These are phyloP conservation scores for Triangularia setosa DNA, from an alignment of 2,329 filamentous ascomycete species.

Conservation along the genomic window DNA sequence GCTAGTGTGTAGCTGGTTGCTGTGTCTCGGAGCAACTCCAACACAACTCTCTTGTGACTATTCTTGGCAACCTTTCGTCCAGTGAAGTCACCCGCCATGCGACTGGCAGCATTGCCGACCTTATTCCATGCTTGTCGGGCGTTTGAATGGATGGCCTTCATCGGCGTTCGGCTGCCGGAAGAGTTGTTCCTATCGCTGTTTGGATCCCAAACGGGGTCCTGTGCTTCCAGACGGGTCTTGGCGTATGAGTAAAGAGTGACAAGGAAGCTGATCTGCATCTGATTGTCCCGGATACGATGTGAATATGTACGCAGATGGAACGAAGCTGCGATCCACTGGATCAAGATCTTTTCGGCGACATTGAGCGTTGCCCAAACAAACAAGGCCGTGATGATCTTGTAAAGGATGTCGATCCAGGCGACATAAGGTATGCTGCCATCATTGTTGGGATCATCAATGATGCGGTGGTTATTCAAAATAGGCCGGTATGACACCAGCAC, in stretches of 20 bases:
- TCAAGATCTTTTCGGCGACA: slow-evolving; percentile 86
- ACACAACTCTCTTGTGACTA: slow-evolving; percentile 76
- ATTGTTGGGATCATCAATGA: slow-evolving; percentile 33
- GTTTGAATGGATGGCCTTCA: slow-evolving; percentile 67
- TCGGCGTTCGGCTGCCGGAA: slow-evolving; percentile 67
- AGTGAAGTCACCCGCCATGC: slow-evolving; percentile 87
- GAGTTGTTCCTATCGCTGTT: slow-evolving; percentile 31
- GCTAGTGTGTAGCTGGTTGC: slow-evolving; percentile 77
- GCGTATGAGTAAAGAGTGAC: slow-evolving; percentile 63
- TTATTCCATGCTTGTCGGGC: slow-evolving; percentile 73
- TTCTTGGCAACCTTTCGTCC: slow-evolving; percentile 63
- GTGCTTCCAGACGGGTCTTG: slow-evolving; percentile 64
- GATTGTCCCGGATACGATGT: slow-evolving; percentile 76
- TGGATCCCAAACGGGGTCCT: slow-evolving; percentile 47
- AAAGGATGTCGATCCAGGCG: slow-evolving; percentile 71
- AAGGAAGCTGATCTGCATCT: slow-evolving; percentile 70
- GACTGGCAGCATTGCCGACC: slow-evolving; percentile 80
- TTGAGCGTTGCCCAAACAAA: slow-evolving; percentile 79
- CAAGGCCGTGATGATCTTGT: slow-evolving; percentile 82
- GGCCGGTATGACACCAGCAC: slow-evolving; percentile 82
- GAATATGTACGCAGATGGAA: slow-evolving; percentile 91
- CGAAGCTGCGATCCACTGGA: slow-evolving; percentile 89
- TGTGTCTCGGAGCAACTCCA: slow-evolving; percentile 70
- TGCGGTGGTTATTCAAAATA: slow-evolving; percentile 63
- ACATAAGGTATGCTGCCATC: slow-evolving; percentile 46